phyloP scores from a whole-genome alignment of 2,329 filamentous ascomycete genomes.

The Sporothrix schenckii region DNA sequence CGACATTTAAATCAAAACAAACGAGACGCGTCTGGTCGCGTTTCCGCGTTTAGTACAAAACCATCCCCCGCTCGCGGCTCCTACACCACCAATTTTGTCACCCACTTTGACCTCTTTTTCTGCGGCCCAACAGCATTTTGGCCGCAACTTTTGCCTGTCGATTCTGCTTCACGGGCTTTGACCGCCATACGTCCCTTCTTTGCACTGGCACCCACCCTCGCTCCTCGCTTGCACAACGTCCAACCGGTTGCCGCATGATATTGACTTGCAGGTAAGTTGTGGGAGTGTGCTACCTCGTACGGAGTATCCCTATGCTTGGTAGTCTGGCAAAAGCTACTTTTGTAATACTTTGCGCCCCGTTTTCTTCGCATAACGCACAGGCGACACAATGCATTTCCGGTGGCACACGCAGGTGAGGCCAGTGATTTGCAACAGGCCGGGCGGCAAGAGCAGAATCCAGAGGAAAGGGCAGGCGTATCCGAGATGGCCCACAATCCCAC shows the following conservation, averaged over 20 bases:
- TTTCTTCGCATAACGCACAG: conserved; percentile 7
- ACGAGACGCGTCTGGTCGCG: conserved; percentile 34
- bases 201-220: not conserved
- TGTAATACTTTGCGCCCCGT: not conserved
- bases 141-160: too few species aligned
- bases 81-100: not conserved
- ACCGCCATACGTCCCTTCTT: not conserved
- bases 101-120: not conserved
- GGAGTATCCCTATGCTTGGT: conserved; percentile 13
- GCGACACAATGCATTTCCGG: conserved; percentile 14
- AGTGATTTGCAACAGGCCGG: not conserved
- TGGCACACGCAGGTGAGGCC: conserved; percentile 20
- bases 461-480: not conserved
- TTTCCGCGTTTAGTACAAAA: conserved; percentile 30
- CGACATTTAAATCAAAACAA: conserved; percentile 36
- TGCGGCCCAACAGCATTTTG: conserved; percentile 4
- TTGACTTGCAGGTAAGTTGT: not conserved
- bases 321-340: not conserved
- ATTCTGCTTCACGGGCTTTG: conserved; percentile 10
- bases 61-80: conserved; percentile 15
- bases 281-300: conserved; percentile 10
- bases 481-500: too few species aligned
- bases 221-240: conserved; percentile 2
- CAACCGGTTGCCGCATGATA: conserved; percentile 5
- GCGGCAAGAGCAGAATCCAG: conserved; percentile 8